Base-by-base conservation (phyloP, 225 moss, liverwort and hornwort genomes). In the Pseudisothecium myosuroides region DNA sequence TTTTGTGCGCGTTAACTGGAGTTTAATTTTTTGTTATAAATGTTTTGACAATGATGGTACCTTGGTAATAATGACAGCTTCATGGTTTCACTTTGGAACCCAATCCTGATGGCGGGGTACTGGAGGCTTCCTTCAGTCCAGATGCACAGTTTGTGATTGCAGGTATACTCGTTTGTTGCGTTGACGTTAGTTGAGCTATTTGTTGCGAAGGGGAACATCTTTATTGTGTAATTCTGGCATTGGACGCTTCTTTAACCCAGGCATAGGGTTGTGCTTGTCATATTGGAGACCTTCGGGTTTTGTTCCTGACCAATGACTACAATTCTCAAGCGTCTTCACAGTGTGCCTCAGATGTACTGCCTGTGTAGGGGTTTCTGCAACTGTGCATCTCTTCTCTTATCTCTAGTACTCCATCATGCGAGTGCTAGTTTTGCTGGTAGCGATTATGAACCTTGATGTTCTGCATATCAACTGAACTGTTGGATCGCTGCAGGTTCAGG, bases 41-140 rank as follows among this genome's bases (percentile, higher is more conserved):
- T 45, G 41, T 83, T 37, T 76, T 90, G 75, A 86, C 63, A 52
- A 69, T 83, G 49, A 81, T 52, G 62, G 69, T 58, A 60, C 88
- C 78, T 45, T 76, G 66, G 78, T 49, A 43, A 71, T 50, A 22
- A 74, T 79, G 78, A 84, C 94, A 99, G 98, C 88, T 97, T 52
- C 97, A 99, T 85, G 95, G 95, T 81, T 99, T 99, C 91, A 94
- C 94, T 88, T 76, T 97, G 91, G 98, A 97, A 82, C 96, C 96
- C 90, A 97, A 95, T 87, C 89, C 91, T 81, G 95, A 95, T 91
- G 96, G 98, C 34, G 96, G 95, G 55, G 89, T 95, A 47, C 81
- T 99, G 87, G 98, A 99, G 92, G 96, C 98, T 76, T 96, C 98
- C 37, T 99, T 99, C 90, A 99, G 97, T 89, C 98, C 98, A 89